Evolutionary conservation across 2,329 filamentous ascomycete species (phyloP).

Genomic region (Fusarium sp.): DNA sequence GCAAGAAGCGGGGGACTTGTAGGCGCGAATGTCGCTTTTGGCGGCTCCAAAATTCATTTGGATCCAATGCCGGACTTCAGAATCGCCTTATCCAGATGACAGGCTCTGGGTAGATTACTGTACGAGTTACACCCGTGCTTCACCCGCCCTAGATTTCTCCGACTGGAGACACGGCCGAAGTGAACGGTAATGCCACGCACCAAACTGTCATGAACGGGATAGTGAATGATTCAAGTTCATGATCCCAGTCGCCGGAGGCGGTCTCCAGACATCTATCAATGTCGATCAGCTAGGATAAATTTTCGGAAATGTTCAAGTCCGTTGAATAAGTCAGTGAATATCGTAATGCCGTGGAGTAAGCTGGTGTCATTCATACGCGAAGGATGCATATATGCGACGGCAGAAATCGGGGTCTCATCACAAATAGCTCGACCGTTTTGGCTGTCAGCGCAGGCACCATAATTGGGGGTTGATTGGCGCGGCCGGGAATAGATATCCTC

Average conservation of each 20-base stretch:
- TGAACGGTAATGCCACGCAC: conserved; percentile 11
- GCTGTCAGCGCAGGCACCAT: conserved; percentile 14
- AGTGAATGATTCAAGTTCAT: conserved; percentile 4
- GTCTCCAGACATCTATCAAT: background rate
- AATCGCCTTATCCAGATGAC: conserved; percentile 11
- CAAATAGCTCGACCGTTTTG: conserved; percentile 6
- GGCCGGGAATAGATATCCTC: conserved; percentile 2
- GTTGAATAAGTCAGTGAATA: conserved; percentile 32
- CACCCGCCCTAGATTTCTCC: conserved; percentile 13
- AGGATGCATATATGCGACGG: conserved; percentile 21
- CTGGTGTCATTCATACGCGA: conserved; percentile 11
- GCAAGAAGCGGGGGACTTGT: conserved; percentile 6
- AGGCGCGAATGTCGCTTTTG: conserved; percentile 37
- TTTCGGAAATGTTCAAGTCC: conserved; percentile 9
- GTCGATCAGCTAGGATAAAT: conserved; percentile 8
- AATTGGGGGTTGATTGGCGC: conserved; percentile 10
- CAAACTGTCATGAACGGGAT: conserved; percentile 16
- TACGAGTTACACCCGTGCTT: background rate
- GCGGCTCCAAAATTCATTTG: conserved; percentile 33
- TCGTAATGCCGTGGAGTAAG: conserved; percentile 23
- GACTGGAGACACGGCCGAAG: conserved; percentile 1
- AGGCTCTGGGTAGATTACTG: background rate
- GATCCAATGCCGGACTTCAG: conserved; percentile 7
- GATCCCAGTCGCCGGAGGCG: conserved; percentile 12
- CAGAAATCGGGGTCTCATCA: conserved; percentile 29